phyloP scores from a whole-genome alignment of 139 green algal genomes.

The Chlamydomonas sp. region DNA sequence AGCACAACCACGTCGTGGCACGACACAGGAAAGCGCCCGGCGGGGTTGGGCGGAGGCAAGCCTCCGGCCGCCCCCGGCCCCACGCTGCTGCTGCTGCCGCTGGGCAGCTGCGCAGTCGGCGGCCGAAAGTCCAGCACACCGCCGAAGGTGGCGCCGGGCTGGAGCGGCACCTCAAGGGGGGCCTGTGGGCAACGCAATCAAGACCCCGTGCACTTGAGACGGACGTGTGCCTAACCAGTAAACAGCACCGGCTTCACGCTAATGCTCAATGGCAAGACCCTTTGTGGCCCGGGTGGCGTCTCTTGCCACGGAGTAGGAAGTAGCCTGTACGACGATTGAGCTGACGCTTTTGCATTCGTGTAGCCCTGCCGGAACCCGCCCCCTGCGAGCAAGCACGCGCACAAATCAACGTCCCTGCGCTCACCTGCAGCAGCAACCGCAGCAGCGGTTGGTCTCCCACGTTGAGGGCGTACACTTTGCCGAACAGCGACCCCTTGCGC shows the following conservation, averaged over 20 bases:
- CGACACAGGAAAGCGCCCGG: neutral
- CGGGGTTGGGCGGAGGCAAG: neutral
- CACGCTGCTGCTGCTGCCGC: neutral
- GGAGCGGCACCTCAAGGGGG: conserved; percentile 65
- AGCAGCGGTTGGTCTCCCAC: conserved; percentile 47
- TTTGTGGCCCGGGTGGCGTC: no score
- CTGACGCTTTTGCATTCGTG: no score
- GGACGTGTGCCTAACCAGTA: neutral
- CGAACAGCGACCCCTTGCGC: conserved; percentile 22
- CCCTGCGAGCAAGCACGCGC: no score
- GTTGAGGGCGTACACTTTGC: conserved; percentile 36
- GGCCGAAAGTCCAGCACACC: conserved; percentile 74
- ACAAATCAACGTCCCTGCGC: neutral
- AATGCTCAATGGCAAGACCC: no score
- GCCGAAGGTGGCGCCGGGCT: conserved; percentile 72
- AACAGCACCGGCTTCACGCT: no score
- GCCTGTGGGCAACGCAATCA: conserved; percentile 49
- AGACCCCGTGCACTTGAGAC: neutral
- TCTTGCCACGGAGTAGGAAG: no score
- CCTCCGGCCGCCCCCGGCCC: neutral
- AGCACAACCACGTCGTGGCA: conserved; percentile 61
- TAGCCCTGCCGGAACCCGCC: no score
- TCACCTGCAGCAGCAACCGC: conserved; percentile 45
- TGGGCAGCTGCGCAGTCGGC: neutral
- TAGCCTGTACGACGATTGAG: no score